These are phyloP conservation scores for Boletus pseudopeckii DNA, from an alignment of 768 basidiomycete species.

Conservation along the genomic window DNA sequence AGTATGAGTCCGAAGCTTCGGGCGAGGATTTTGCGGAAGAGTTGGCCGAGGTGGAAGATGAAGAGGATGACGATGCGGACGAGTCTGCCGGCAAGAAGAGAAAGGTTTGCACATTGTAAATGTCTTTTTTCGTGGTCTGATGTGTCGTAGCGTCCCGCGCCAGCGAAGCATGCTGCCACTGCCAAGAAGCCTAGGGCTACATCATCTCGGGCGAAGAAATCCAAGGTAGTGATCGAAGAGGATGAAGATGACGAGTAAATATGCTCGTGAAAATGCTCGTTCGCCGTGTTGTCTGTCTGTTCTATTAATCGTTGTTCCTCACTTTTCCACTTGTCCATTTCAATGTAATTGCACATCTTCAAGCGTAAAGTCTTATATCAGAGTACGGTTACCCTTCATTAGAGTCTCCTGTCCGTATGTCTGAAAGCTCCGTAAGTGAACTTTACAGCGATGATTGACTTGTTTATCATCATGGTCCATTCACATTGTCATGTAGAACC, in stretches of 20 bases:
- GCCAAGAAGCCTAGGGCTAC: constrained; percentile 38
- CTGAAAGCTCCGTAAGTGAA: background rate
- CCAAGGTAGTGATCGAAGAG: constrained; percentile 47
- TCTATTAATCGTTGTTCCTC: background rate
- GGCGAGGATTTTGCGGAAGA: constrained; percentile 48
- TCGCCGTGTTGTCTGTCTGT: constrained; percentile 4
- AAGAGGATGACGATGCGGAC: constrained; percentile 41
- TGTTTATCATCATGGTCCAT: background rate
- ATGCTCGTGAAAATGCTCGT: background rate
- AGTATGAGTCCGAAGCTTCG: constrained; percentile 38
- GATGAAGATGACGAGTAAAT: constrained; percentile 33
- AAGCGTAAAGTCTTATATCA: constrained; percentile 4
- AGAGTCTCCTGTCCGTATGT: background rate
- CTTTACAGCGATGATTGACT: background rate
- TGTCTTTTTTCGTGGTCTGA: constrained; percentile 2
- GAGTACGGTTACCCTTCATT: constrained; percentile 3
- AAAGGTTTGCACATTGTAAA: constrained; percentile 46
- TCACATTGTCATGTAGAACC: background rate
- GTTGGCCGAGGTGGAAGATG: constrained; percentile 45
- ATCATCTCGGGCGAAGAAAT: constrained; percentile 35
- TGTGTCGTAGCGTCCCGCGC: constrained; percentile 36
- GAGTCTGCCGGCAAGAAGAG: constrained; percentile 55
- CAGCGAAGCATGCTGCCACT: constrained; percentile 43
- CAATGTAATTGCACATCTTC: constrained; percentile 9
- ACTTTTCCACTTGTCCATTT: background rate